These are phyloP conservation scores for Lolium perenne DNA, from an alignment of 176 grass and related monocot species.

Conservation along the genomic window DNA sequence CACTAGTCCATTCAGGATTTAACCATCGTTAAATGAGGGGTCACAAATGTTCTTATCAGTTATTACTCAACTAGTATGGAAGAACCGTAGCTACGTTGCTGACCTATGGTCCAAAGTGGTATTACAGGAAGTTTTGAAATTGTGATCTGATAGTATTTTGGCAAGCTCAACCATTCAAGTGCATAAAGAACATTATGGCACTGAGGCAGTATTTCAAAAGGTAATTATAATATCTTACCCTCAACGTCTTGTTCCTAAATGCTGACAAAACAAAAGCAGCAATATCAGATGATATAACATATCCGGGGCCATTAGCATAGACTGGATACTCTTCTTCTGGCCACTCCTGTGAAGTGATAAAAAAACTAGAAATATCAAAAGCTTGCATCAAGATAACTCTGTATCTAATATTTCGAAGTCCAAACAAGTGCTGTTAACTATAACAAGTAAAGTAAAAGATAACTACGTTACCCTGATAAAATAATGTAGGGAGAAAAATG, in stretches of 20 bases:
- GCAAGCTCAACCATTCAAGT: not conserved
- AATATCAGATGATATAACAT: conserved; percentile 89
- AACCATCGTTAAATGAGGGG: not conserved
- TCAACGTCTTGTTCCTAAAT: conserved; percentile 63
- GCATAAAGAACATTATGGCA: not conserved
- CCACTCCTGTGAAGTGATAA: conserved; percentile 74
- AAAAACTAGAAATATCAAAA: conserved; percentile 11
- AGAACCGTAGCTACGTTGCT: not conserved
- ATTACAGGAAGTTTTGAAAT: not conserved
- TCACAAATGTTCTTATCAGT: not conserved
- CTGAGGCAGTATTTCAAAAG: not conserved
- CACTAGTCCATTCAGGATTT: not conserved
- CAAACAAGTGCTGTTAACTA: not conserved
- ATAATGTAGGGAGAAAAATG: not conserved
- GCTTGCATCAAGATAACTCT: not conserved
- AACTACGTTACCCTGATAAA: not conserved
- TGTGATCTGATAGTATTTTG: not conserved
- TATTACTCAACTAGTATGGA: conserved; percentile 3
- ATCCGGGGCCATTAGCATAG: conserved; percentile 97
- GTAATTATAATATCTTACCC: conserved; percentile 52
- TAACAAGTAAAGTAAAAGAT: not conserved
- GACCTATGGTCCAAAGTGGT: conserved; percentile 4
- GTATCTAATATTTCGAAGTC: not conserved
- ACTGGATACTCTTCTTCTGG: conserved; percentile 87
- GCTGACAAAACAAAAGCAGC: conserved; percentile 63